Conservation (phyloP, 106 monocot genomes). For the Gastrodia elata region DNA sequence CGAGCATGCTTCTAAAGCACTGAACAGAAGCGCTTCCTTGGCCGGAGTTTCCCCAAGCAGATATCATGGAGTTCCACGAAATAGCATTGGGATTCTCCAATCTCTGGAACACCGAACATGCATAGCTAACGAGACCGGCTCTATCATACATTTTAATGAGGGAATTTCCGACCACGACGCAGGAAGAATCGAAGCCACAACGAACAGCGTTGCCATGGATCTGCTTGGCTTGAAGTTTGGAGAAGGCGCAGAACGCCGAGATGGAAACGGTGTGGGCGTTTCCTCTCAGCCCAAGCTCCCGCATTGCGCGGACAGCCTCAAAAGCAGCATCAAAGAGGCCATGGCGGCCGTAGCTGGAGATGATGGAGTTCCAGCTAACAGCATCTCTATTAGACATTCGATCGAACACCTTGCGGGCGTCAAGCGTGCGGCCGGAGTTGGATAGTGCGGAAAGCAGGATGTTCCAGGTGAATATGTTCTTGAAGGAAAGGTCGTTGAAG, state of each 20-base stretch:
- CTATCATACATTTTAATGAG: conserved; percentile 68
- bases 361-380: conserved; percentile 53
- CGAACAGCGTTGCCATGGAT: conserved; percentile 41
- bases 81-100: conserved; percentile 45
- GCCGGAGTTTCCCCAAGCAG: conserved; percentile 24
- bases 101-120: conserved; percentile 29
- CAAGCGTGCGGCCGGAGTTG: conserved; percentile 10
- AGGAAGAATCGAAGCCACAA: conserved; percentile 18
- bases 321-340: conserved; percentile 18
- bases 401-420: conserved; percentile 42
- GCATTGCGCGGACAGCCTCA: conserved; percentile 25
- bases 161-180: conserved; percentile 52
- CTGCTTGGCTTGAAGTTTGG: conserved; percentile 34
- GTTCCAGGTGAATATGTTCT: conserved; percentile 56
- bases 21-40: conserved; percentile 12
- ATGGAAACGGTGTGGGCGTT: conserved; percentile 51
- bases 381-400: conserved; percentile 45
- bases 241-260: conserved; percentile 26
- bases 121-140: conserved; percentile 29
- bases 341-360: conserved; percentile 23
- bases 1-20: conserved; percentile 45
- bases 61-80: conserved; percentile 77
- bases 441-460: conserved; percentile 18
- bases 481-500: conserved; percentile 29
- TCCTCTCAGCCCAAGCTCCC: conserved; percentile 16